These are phyloP conservation scores for Gaeumannomyces tritici DNA, from an alignment of 2,329 filamentous ascomycete species.

Conservation along the genomic window DNA sequence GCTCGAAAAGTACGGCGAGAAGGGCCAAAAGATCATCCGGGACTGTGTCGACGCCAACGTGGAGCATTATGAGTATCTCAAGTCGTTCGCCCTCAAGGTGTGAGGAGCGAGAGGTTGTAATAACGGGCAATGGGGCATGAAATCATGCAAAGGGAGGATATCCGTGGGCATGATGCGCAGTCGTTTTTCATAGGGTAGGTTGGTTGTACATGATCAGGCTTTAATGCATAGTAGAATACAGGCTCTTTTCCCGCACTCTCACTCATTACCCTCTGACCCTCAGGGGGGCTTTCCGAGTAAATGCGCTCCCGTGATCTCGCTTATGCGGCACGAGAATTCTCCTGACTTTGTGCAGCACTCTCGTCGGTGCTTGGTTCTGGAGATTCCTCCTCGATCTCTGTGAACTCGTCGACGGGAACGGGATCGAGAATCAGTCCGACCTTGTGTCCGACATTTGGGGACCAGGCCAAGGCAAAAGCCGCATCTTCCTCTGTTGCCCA, in stretches of 20 bases:
- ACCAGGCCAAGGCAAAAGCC: constrained; percentile 37
- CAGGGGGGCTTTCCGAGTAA: background rate
- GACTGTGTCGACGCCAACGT: constrained; percentile 63
- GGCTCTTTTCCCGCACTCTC: background rate
- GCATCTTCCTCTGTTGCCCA: constrained; percentile 41
- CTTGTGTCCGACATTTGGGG: constrained; percentile 41
- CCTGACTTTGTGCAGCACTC: background rate
- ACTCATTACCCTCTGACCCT: background rate
- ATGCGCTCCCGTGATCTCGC: background rate
- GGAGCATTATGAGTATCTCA: constrained; percentile 71
- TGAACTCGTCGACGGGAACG: no score
- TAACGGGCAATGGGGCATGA: background rate
- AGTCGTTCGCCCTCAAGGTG: constrained; percentile 61
- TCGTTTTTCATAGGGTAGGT: background rate
- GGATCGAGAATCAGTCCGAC: background rate
- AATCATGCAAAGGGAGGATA: background rate
- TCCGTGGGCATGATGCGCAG: background rate
- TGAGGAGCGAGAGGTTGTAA: constrained; percentile 17
- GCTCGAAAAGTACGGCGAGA: constrained; percentile 63
- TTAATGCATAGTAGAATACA: constrained; percentile 4
- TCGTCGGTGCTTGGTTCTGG: background rate
- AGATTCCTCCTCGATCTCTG: background rate
- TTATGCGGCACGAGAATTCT: background rate
- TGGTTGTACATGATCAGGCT: background rate
- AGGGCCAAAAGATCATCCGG: constrained; percentile 60